A percentile compares a stretch with the other conserved stretches of the same genome.
Evolutionary conservation across 2,329 filamentous ascomycete genomes (phyloP).

Genomic region (Orbilia ellipsospora): DNA sequence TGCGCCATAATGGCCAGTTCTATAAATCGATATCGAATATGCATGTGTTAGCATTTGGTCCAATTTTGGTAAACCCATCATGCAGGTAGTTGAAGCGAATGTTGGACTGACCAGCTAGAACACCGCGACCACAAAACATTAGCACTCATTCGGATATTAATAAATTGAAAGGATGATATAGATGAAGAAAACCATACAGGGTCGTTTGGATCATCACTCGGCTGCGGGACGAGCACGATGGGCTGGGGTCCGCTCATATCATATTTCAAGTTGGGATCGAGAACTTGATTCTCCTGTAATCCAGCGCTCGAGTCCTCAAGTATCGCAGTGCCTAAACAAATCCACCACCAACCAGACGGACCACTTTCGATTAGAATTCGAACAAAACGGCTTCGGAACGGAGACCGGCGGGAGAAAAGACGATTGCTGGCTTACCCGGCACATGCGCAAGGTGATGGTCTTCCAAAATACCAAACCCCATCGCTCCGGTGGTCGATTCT

Average conservation of each 20-base stretch:
- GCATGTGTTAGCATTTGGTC: conserved; percentile 46
- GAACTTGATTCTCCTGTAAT: conserved; percentile 31
- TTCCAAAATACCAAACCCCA: conserved; percentile 80
- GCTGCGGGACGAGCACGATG: conserved; percentile 89
- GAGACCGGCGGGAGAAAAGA: conserved; percentile 20
- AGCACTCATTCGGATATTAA: background rate
- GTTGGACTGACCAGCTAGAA: conserved; percentile 27
- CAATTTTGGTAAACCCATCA: too few species aligned
- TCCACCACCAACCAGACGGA: conserved; percentile 4
- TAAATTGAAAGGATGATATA: conserved; percentile 1
- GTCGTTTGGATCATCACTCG: conserved; percentile 89
- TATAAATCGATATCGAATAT: conserved; percentile 59
- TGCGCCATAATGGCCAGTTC: conserved; percentile 88
- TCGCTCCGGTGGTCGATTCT: conserved; percentile 60
- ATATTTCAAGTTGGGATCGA: conserved; percentile 70
- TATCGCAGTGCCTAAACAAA: conserved; percentile 50
- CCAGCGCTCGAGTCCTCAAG: conserved; percentile 43
- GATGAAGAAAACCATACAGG: conserved; percentile 72
- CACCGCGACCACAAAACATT: conserved; percentile 12
- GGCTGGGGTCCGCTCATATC: conserved; percentile 74
- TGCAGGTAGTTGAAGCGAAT: too few species aligned
- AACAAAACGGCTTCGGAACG: conserved; percentile 30
- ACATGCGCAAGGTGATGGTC: conserved; percentile 74
- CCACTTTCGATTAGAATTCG: background rate
- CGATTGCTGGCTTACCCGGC: conserved; percentile 71